A percentile compares a stretch with the other conserved stretches of the same genome.
phyloP scores from a whole-genome alignment of 2,329 filamentous ascomycete species.

The Paramyrothecium roridum region DNA sequence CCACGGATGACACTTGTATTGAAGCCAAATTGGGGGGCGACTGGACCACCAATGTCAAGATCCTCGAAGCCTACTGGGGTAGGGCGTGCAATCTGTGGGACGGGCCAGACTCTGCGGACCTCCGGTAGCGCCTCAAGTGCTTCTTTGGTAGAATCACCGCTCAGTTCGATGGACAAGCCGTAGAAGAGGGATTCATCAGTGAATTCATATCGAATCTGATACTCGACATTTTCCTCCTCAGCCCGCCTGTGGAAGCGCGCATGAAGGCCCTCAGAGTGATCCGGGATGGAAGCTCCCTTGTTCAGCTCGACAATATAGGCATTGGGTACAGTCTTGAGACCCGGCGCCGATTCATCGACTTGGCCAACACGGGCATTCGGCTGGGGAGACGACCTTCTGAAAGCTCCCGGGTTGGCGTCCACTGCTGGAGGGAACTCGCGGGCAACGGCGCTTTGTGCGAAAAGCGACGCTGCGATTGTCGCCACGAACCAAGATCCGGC shows the following conservation, averaged over 20 bases:
- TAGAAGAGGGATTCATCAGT: conserved; percentile 5
- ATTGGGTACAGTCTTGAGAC: background rate
- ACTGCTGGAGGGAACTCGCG: too few relatives aligned
- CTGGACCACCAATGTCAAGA: background rate
- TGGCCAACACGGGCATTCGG: too few relatives aligned
- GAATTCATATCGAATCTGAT: conserved; percentile 6
- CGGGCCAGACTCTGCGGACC: conserved; percentile 6
- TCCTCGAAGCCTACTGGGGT: conserved; percentile 3
- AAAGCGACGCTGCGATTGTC: too few relatives aligned
- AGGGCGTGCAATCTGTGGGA: conserved; percentile 1
- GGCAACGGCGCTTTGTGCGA: too few relatives aligned
- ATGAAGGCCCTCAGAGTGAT: conserved; percentile 2
- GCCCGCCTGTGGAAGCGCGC: conserved; percentile 7
- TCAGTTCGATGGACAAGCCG: conserved; percentile 4
- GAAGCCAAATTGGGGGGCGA: background rate
- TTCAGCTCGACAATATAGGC: conserved; percentile 8
- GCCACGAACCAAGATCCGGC: too few relatives aligned
- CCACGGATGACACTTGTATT: conserved; percentile 4
- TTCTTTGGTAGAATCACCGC: conserved; percentile 1
- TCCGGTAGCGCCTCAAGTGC: conserved; percentile 4
- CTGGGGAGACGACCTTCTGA: too few relatives aligned
- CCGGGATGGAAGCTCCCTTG: conserved; percentile 1
- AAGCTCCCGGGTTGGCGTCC: too few relatives aligned
- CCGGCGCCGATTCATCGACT: background rate
- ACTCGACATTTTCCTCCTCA: conserved; percentile 5